Evolutionary conservation across 176 grass and related monocot species (phyloP), one percentile per base, ranked within the genome.

Genomic region (Saccharum spontaneum): DNA sequence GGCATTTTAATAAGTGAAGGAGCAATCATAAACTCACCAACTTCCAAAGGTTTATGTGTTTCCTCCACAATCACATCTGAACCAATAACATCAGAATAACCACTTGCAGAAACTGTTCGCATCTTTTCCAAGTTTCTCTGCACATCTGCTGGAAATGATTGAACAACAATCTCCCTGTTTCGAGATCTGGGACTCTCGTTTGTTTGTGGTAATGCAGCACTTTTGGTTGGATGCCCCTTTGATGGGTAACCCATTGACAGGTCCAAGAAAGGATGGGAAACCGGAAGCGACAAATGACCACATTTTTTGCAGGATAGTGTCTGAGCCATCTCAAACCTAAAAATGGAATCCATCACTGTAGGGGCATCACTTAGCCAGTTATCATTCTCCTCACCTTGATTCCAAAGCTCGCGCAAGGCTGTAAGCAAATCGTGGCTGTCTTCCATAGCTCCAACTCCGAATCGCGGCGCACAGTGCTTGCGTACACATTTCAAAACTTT

Each of bases 371-470:
- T 91, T 10, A 79, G 22, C 77, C 71, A 12, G 8, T 41, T 9
- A 41, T 41, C 7, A 9, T 1, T 41, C 40, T 9, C 1, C 40
- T 41, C 8, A 41, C 40, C 40, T 38, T 38, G 3, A 7, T 7
- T 38, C 73, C 93, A 84, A 36, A 20, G 22, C 75, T 38, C 26
- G 24, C 39, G 40, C n/a, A 98, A 52, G 72, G 18, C 80, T 1
- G 10, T 22, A 52, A 98, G 89, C 31, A 98, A 82, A 59, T 95
- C 91, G 48, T 95, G 89, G 80, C 95, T 95, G 80, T 98, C 91
- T 17, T 92, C 80, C 79, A 93, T 88, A 23, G 28, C 5, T 34
- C 24, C 44, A 5, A 14, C 28, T 26, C 14, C 0, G 44, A 13
- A 45, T 28, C 28, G 28, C 28, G 28, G 28, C 28, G 28, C 28